phyloP scores from a whole-genome alignment of 2,329 filamentous ascomycete species.

The Pestalotiopsis sp. region DNA sequence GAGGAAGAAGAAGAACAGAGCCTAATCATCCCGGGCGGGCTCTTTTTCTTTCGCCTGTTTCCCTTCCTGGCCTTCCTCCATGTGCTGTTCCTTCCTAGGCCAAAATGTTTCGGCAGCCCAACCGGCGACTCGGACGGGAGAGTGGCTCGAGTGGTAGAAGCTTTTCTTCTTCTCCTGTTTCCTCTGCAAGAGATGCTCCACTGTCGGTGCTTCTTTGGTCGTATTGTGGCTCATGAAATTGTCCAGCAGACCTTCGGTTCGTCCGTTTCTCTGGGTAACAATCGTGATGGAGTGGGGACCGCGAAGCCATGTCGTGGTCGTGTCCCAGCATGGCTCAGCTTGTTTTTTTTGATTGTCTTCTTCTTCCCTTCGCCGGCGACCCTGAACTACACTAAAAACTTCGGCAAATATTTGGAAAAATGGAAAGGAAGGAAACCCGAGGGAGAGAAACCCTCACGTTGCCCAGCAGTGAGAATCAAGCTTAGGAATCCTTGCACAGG shows the following conservation, averaged over 20 bases:
- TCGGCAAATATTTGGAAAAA: not conserved
- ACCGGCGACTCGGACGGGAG: not conserved
- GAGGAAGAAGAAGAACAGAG: too few species aligned
- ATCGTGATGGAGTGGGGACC: not conserved
- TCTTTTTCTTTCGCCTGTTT: too few species aligned
- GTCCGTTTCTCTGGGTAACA: not conserved
- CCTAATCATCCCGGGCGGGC: too few species aligned
- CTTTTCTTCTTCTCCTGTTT: not conserved
- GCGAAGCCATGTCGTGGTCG: not conserved
- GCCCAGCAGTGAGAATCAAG: not conserved
- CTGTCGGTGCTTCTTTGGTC: slow-evolving; percentile 4
- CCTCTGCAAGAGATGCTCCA: not conserved
- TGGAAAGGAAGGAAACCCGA: not conserved
- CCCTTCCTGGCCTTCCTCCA: too few species aligned
- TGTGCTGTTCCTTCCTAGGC: too few species aligned
- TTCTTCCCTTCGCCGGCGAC: too few species aligned
- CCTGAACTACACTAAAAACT: not conserved
- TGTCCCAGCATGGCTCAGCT: not conserved
- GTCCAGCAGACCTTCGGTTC: not conserved
- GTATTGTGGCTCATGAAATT: slow-evolving; percentile 6
- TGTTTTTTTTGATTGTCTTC: not conserved
- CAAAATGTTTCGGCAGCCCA: not conserved
- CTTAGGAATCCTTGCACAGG: not conserved
- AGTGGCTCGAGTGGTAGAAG: not conserved
- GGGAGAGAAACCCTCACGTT: not conserved